phyloP scores from a whole-genome alignment of 1,284 basidiomycete genomes.

The Apiotrichum laibachii region DNA sequence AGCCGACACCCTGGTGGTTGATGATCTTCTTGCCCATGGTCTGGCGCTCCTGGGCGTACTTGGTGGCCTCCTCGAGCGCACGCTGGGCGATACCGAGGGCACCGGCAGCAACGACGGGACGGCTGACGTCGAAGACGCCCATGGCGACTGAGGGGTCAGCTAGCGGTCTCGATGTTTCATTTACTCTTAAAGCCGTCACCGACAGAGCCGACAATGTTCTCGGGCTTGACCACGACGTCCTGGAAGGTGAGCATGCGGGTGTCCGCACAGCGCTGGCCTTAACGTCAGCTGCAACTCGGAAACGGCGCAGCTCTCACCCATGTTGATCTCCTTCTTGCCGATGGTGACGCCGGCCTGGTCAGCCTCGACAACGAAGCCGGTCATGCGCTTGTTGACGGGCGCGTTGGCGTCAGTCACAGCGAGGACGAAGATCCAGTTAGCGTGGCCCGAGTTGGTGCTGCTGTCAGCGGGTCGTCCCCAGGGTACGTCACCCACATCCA shows the following conservation, averaged over 20 bases:
- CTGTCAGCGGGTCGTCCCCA: constrained; percentile 14
- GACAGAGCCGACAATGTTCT: constrained; percentile 55
- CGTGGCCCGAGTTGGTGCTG: constrained; percentile 56
- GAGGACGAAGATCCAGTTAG: constrained; percentile 58
- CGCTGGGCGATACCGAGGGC: constrained; percentile 58
- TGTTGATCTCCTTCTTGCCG: constrained; percentile 60
- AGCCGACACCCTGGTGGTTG: constrained; percentile 58
- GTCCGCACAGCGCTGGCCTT: constrained; percentile 57
- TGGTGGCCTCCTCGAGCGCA: constrained; percentile 56
- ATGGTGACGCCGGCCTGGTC: constrained; percentile 54
- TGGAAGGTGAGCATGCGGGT: constrained; percentile 59
- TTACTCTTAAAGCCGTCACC: constrained; percentile 58
- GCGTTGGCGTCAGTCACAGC: constrained; percentile 56
- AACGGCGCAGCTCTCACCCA: constrained; percentile 48
- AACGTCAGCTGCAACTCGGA: not conserved
- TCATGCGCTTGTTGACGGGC: constrained; percentile 54
- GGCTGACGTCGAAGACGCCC: constrained; percentile 58
- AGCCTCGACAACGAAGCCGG: constrained; percentile 59
- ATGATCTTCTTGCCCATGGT: constrained; percentile 60
- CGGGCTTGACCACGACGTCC: constrained; percentile 55
- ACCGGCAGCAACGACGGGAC: constrained; percentile 56
- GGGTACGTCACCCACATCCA: constrained; percentile 42
- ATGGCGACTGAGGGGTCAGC: constrained; percentile 40
- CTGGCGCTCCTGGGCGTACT: constrained; percentile 57
- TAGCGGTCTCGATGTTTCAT: constrained; percentile 1